These are phyloP conservation scores for Cystobasidium tubakii DNA, from an alignment of 768 basidiomycete genomes.

Conservation along the genomic window DNA sequence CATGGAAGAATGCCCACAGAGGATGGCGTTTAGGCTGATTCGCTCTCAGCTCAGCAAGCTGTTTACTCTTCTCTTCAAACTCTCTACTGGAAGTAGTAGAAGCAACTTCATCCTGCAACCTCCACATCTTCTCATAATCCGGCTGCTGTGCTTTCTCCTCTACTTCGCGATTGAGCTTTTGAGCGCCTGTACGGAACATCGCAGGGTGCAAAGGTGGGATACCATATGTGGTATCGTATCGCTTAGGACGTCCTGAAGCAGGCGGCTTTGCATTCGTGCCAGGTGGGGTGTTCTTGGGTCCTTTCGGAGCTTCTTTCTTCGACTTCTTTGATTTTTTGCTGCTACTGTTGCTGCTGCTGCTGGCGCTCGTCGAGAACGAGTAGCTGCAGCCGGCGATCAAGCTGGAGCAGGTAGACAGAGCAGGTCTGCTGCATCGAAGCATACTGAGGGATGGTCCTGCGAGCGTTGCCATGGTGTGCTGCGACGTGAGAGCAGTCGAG, in stretches of 20 bases:
- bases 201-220: not conserved
- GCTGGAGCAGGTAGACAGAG: not conserved
- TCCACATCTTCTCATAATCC: slow-evolving; percentile 26
- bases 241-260: slow-evolving; percentile 41
- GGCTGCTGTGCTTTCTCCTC: slow-evolving; percentile 24
- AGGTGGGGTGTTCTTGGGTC: slow-evolving; percentile 19
- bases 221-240: slow-evolving; percentile 43
- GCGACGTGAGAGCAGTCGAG: not conserved
- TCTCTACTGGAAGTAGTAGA: not conserved
- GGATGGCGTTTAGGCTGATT: slow-evolving; percentile 41
- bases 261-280: slow-evolving; percentile 32
- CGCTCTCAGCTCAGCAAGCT: slow-evolving; percentile 22
- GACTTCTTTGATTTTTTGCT: slow-evolving; percentile 16
- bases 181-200: not conserved
- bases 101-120: not conserved
- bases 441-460: not conserved
- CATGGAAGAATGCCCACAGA: slow-evolving; percentile 46
- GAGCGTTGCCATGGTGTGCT: not conserved
- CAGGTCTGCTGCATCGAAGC: not conserved
- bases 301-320: not conserved
- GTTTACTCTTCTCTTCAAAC: not conserved
- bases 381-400: not conserved
- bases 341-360: slow-evolving; percentile 1
- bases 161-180: slow-evolving; percentile 1
- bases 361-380: not conserved